A percentile compares a stretch with the other conserved stretches of the same genome.
Conservation (phyloP, 2,329 filamentous ascomycete genomes). For the Apiospora kogelbergensis region DNA sequence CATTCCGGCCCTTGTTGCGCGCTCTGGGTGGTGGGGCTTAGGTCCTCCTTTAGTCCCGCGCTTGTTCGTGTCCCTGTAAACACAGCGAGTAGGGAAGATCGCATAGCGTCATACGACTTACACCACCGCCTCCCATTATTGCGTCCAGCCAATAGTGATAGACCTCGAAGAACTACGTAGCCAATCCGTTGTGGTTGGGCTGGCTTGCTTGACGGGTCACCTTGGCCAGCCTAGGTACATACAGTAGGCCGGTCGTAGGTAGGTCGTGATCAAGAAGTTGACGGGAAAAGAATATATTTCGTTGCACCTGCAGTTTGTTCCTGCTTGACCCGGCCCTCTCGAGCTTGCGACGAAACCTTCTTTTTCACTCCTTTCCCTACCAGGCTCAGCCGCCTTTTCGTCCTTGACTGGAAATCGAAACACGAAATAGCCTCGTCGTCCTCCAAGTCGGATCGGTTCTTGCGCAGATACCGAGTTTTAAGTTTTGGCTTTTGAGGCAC, state of each 20-base stretch:
- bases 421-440: background rate
- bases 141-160: background rate
- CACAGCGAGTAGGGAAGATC: slow-evolving; percentile 6
- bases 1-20: background rate
- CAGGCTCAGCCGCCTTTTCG: background rate
- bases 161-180: background rate
- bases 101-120: slow-evolving; percentile 12
- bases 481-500: slow-evolving; percentile 2
- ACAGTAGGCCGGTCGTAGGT: background rate
- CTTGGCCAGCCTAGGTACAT: slow-evolving; percentile 1
- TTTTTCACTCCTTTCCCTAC: background rate
- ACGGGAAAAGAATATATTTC: background rate
- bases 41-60: background rate
- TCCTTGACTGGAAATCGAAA: background rate
- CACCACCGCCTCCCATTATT: slow-evolving; percentile 9
- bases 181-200: background rate
- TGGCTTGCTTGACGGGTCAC: background rate
- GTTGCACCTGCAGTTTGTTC: background rate
- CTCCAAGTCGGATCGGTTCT: background rate
- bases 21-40: background rate
- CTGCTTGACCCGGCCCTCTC: background rate
- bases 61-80: slow-evolving; percentile 5
- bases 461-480: background rate
- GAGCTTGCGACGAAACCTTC: slow-evolving; percentile 4
- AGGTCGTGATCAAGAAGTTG: background rate